Evolutionary conservation across 1,284 basidiomycete species (phyloP).

Genomic region (Irpex lacteus): DNA sequence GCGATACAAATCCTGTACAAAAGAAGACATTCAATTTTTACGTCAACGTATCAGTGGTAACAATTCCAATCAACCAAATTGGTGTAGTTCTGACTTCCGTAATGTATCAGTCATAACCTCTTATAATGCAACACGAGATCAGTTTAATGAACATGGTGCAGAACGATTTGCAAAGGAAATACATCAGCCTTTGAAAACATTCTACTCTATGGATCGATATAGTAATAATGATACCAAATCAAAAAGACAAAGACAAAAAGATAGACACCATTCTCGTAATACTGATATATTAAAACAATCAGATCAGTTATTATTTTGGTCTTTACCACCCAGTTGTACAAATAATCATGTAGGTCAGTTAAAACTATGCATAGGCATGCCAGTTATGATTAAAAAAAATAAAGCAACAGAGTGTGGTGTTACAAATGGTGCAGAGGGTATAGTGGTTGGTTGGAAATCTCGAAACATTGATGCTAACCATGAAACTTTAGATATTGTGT

Average conservation of each 20-base stretch:
- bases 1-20: conserved; percentile 32
- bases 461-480: conserved; percentile 13
- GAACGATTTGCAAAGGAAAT: no score
- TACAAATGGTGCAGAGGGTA: conserved; percentile 39
- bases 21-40: conserved; percentile 30
- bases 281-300: conserved; percentile 4
- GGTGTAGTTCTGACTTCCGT: conserved; percentile 21
- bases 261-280: no score
- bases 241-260: no score
- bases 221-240: no score
- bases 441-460: conserved; percentile 30
- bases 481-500: conserved; percentile 29
- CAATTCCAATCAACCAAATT: not conserved
- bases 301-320: conserved; percentile 29
- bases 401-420: conserved; percentile 35
- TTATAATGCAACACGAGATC: conserved; percentile 31
- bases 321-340: conserved; percentile 18
- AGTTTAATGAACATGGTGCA: no score
- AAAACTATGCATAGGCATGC: conserved; percentile 35
- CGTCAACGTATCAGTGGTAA: conserved; percentile 19
- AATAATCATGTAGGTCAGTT: conserved; percentile 28
- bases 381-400: conserved; percentile 36
- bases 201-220: no score
- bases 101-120: conserved; percentile 32
- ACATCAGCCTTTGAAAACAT: no score